Base-by-base conservation (phyloP, 495 filamentous ascomycete genomes). In the Podospora pseudoanserina region DNA sequence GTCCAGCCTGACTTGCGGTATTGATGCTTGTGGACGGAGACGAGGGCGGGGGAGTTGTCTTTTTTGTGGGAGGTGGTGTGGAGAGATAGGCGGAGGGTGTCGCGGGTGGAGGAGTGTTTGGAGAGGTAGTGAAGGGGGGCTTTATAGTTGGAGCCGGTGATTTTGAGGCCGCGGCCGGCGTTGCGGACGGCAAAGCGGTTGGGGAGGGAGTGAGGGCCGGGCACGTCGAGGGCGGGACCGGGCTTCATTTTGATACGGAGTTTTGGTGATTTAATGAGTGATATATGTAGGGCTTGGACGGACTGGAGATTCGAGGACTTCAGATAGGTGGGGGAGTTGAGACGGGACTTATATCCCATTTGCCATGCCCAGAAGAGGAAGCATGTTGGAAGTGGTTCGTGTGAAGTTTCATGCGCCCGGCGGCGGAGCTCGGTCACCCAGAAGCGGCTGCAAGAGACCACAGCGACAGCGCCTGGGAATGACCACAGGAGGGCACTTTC, bases 151-250 rank as follows among this genome's bases (percentile, higher is more conserved):
- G 20, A 26, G 59, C 59, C 59, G 59, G 23, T 28, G 59, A 61
- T 23, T 28, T 61, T 61, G 23, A 61, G 11, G 20, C 59, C 59
- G 7, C 23, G 30, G 3, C 59, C 59, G 26, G 19, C 59, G 5
- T 28, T 61, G 59, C 59, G 59, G 59, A 30, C 30, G 26, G 26
- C 23, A 0, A 61, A 61, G 59, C 59, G 59, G 11, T 28, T 61
- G 16, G 59, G 59, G 59, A 61, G 59, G 59, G 11, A 13, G 59
- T 61, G 59, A 20, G 59, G 59, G 16, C 59, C 59, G 7, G 59
- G 59, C 4, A 28, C 2, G 26, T 26, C 59, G 59, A 61, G 59
- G 59, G 59, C 59, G 20, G 59, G 16, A 7, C 0, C 16, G 4
- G 59, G 16, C 19, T 18, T 61, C 27, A 32, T 61, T 49, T 49